Base-by-base conservation (phyloP, 1,284 basidiomycete genomes). In the Tilletia horrida region DNA sequence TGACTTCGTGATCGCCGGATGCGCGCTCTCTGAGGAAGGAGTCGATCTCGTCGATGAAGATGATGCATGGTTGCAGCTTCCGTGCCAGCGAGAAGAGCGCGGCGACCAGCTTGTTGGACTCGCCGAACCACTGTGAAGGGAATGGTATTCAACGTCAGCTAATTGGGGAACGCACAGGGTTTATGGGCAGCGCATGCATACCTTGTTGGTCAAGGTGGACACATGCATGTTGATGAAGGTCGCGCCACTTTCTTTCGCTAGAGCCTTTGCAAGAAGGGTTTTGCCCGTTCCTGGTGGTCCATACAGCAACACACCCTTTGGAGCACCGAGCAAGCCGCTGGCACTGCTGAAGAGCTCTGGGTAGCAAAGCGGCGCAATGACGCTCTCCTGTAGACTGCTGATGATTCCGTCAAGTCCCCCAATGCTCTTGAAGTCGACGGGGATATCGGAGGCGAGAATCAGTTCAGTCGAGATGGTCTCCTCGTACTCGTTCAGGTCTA, bases 41-140 rank as follows among this genome's bases (percentile, higher is more conserved):
- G 80, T 91, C 90, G 68, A 91, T 90, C 82, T 91, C 90, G 81
- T 91, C 89, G 77, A 91, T 90, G 81, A 91, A 91, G 70, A 91
- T 88, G 79, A 91, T 91, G 66, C 86, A 86, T 2, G 90, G 90
- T 78, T 90, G 88, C 6, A 89, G 84, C 81, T 90, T 90, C 64
- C 86, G 84, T 14, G 89, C 89, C n/a, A 91, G 84, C 7, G 87
- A 87, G 82, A 91, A 91, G 47, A 90, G 82, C 0, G 90, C 95
- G 0, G 81, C 71, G 11, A 98, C 93, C 62, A 98, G 89, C 84
- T 97, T 98, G 84, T 98, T 98, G 13, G 91, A 93, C 83, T 99
- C 95, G 66, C 95, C 96, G 76, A 94, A 97, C 95, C 93, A 97
- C 84, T 95, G 94, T 91, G 88, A 88, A 88, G 3, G 89, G 89